Base-by-base conservation (phyloP, 2,329 filamentous ascomycete genomes). In the Aspergillus udagawae region DNA sequence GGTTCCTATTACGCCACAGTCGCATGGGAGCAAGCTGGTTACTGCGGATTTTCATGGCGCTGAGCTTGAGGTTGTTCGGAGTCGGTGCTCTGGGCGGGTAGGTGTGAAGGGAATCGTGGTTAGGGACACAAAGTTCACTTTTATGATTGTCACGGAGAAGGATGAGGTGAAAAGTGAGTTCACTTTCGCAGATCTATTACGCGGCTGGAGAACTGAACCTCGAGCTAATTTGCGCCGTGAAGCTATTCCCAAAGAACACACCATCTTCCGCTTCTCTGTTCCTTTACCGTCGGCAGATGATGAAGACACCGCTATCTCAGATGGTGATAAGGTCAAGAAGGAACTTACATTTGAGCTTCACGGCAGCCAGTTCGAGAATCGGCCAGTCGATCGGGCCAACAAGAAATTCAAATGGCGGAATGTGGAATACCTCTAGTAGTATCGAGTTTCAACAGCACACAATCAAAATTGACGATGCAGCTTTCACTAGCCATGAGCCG, bases 41-140 rank as follows among this genome's bases (percentile, higher is more conserved):
- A 91, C 88, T 56, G 93, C 92, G 1, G 94, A 99, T 75, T 93
- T 92, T 67, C 92, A 97, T 72, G 94, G 94, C 1, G 92, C 93
- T 17, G 79, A 86, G 64, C 73, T 97, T 21, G 86, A 92, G 75
- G 91, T 97, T 23, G 89, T 93, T 55, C 79, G 92, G 65, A 94
- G 92, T 72, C 78, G 84, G 29, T 97, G 92, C 71, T 84, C 88
- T 17, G 86, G 89, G 54, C 82, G 93, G 17, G 92, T 99, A 0
- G 93, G 94, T 0, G 75, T 93, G 54, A 84, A 81, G 66, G 94
- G 94, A 17, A 93, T 97, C 65, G 89, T 97, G 59, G 86, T 97
- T 44, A 86, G 90, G 71, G 94, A 99, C 77, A 88, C 89, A 52
- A 91, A 89, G 71, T 93, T 89, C 68, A 87, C 89, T 1, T 90